Evolutionary conservation across 2,329 filamentous ascomycete species (phyloP).

Genomic region (Canariomyces notabilis): DNA sequence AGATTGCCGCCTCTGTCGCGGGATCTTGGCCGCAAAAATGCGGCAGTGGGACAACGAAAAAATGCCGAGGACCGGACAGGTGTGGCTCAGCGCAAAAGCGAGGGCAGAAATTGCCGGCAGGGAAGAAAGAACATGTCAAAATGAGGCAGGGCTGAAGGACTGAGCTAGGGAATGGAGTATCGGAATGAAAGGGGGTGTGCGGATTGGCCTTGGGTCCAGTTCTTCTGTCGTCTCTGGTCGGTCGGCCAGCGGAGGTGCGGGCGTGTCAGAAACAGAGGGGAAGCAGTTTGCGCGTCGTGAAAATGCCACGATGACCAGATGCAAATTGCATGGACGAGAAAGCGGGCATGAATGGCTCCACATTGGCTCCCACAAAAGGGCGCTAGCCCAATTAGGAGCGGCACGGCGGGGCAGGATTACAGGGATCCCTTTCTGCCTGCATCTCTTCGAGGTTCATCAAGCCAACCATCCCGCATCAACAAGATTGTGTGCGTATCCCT

Average conservation of each 20-base stretch:
- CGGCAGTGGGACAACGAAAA: slow-evolving; percentile 13
- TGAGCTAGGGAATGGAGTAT: slow-evolving; percentile 5
- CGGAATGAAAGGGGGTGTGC: slow-evolving; percentile 3
- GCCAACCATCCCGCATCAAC: too few species aligned
- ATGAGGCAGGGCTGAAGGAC: slow-evolving; percentile 1
- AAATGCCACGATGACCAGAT: slow-evolving; percentile 21
- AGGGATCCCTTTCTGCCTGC: slow-evolving; percentile 1
- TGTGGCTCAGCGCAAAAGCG: slow-evolving; percentile 11
- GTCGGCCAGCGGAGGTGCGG: slow-evolving; percentile 15
- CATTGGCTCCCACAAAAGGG: background rate
- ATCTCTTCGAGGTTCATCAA: background rate
- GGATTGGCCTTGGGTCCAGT: slow-evolving; percentile 4
- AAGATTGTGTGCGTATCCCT: too few species aligned
- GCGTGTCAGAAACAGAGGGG: slow-evolving; percentile 17
- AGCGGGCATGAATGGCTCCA: slow-evolving; percentile 18
- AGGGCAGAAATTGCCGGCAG: slow-evolving; percentile 2
- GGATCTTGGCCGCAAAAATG: slow-evolving; percentile 8
- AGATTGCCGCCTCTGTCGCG: slow-evolving; percentile 21
- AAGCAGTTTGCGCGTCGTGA: slow-evolving; percentile 22
- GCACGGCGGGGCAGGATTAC: background rate
- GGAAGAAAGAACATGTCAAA: slow-evolving; percentile 1
- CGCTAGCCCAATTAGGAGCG: slow-evolving; percentile 9
- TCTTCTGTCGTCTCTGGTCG: slow-evolving; percentile 9
- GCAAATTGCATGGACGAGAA: slow-evolving; percentile 18
- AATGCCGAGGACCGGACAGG: slow-evolving; percentile 13